Conservation (phyloP, 495 filamentous ascomycete species). For the Bacidia gigantensis region DNA sequence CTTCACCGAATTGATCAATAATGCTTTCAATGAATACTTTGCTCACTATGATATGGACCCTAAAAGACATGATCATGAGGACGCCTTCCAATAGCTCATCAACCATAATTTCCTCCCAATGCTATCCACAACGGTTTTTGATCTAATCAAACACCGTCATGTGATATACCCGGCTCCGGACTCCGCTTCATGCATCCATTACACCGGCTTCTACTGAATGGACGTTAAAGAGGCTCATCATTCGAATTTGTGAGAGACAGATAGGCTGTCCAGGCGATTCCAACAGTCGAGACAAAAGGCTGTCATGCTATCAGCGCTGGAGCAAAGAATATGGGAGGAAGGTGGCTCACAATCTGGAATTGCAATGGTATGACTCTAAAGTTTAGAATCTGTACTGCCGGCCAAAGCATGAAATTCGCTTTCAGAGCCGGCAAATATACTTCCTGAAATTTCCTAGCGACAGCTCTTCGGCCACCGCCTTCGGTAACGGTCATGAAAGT, state of each 20-base stretch:
- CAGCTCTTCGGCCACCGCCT: conserved; percentile 70
- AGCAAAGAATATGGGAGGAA: not conserved
- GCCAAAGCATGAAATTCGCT: conserved; percentile 95
- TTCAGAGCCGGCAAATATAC: conserved; percentile 90
- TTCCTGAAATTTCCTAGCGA: conserved; percentile 75
- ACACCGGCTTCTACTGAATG: not conserved
- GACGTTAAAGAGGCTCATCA: conserved; percentile 37
- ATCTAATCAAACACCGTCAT: no score
- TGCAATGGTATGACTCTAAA: conserved; percentile 91
- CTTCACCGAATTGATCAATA: no score
- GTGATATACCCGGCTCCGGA: no score
- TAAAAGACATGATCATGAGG: not conserved
- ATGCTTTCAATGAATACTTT: not conserved
- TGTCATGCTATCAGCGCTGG: conserved; percentile 22
- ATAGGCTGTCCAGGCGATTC: conserved; percentile 99
- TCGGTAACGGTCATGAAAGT: conserved; percentile 94
- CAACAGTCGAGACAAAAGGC: conserved; percentile 93
- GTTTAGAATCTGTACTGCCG: conserved; percentile 90
- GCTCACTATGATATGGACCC: not conserved
- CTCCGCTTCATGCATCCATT: no score
- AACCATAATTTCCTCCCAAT: not conserved
- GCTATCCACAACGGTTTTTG: no score
- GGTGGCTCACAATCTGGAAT: conserved; percentile 77
- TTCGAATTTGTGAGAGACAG: conserved; percentile 86
- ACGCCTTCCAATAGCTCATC: not conserved